phyloP scores from a whole-genome alignment of 169 alveolate species.

The Cryptosporidium canis region DNA sequence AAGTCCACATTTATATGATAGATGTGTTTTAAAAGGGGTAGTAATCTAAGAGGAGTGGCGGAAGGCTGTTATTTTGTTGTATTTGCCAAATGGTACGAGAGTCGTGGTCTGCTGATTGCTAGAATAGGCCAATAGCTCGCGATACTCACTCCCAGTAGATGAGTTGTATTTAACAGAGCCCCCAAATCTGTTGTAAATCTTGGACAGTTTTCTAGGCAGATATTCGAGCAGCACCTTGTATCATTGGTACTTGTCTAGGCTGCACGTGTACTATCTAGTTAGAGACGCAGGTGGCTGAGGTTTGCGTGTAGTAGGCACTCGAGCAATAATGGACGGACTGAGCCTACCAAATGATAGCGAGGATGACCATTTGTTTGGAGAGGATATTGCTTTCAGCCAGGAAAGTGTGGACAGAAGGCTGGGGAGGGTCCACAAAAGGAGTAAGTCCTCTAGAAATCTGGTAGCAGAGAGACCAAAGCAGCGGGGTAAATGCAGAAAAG shows the following conservation, averaged over 20 bases:
- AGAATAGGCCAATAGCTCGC: no score
- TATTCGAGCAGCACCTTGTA: no score
- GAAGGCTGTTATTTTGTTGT: background rate
- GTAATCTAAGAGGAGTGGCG: background rate
- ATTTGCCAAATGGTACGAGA: no score
- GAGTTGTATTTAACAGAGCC: no score
- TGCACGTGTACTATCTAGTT: no score
- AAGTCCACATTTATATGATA: background rate
- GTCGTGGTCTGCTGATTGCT: no score
- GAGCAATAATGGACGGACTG: background rate
- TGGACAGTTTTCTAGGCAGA: no score
- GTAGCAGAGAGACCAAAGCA: background rate
- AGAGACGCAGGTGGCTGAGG: background rate
- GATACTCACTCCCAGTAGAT: no score
- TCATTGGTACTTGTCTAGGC: no score
- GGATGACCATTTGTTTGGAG: slow-evolving; percentile 29
- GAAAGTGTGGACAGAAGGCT: slow-evolving; percentile 34
- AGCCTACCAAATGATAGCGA: background rate
- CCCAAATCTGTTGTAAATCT: no score
- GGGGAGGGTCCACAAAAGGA: background rate
- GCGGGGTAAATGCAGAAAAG: background rate
- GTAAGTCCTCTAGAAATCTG: background rate
- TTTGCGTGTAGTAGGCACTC: background rate
- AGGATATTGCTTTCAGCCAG: slow-evolving; percentile 28
- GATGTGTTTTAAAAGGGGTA: background rate